These are phyloP conservation scores for Aspergillus ostianus DNA, from an alignment of 495 filamentous ascomycete genomes.

Conservation along the genomic window DNA sequence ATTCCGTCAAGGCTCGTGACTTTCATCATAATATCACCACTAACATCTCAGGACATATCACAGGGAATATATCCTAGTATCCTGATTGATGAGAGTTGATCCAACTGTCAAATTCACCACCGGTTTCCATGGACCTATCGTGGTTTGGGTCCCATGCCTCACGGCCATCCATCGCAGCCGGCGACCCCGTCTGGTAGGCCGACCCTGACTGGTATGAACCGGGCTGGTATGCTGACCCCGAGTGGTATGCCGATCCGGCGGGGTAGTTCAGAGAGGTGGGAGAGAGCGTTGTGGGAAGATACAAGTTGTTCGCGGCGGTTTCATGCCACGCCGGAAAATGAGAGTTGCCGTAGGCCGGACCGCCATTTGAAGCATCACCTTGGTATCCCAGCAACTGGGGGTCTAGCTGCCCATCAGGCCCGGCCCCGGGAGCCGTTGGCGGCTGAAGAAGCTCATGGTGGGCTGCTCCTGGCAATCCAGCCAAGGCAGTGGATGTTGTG, in stretches of 20 bases:
- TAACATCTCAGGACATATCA: conserved; percentile 7
- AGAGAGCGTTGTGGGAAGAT: conserved; percentile 17
- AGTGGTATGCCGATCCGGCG: conserved; percentile 6
- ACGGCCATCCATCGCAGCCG: conserved; percentile 10
- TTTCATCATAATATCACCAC: conserved; percentile 10
- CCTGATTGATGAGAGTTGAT: conserved; percentile 16
- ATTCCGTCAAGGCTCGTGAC: conserved; percentile 12
- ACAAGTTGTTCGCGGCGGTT: conserved; percentile 10
- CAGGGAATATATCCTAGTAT: conserved; percentile 7
- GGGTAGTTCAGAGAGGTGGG: conserved; percentile 11
- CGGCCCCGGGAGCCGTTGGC: conserved; percentile 23
- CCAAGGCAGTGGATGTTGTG: conserved; percentile 33
- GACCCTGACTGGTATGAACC: conserved; percentile 1
- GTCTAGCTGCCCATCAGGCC: conserved; percentile 38
- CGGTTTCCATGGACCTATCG: conserved; percentile 14
- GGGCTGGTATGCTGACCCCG: conserved; percentile 11
- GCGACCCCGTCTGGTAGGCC: conserved; percentile 12
- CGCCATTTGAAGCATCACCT: conserved; percentile 11
- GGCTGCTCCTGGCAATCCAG: conserved; percentile 52
- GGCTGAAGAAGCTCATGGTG: conserved; percentile 54
- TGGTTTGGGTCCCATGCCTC: conserved; percentile 21
- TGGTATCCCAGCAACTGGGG: conserved; percentile 42
- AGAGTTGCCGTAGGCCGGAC: conserved; percentile 13
- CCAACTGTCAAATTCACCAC: conserved; percentile 22
- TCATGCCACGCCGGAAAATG: conserved; percentile 25